A percentile compares a stretch with the other conserved stretches of the same genome.
phyloP scores from a whole-genome alignment of 495 filamentous ascomycete species.

The Podospora sp. region DNA sequence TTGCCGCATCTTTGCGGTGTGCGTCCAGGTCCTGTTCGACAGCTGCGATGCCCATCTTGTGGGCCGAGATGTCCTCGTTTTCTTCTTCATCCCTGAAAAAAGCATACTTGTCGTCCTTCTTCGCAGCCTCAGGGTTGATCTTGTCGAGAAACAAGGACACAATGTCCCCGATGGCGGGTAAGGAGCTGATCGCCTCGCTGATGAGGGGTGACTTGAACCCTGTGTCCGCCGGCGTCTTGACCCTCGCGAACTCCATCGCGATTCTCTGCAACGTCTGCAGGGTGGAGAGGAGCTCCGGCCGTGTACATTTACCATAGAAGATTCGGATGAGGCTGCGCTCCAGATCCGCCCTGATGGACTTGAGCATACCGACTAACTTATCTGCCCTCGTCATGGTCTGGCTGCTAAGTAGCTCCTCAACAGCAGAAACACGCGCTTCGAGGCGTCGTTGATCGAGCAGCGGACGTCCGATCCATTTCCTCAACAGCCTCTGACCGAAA shows the following conservation, averaged over 20 bases:
- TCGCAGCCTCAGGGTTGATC: constrained; percentile 84
- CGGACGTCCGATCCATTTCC: constrained; percentile 95
- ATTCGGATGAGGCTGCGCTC: constrained; percentile 93
- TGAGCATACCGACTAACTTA: constrained; percentile 68
- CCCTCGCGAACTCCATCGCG: constrained; percentile 67
- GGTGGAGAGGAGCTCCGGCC: constrained; percentile 83
- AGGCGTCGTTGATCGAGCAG: constrained; percentile 76
- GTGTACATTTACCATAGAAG: constrained; percentile 93
- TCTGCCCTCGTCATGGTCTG: constrained; percentile 68
- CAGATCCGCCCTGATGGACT: constrained; percentile 75
- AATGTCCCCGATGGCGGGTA: constrained; percentile 74
- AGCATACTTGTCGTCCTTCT: constrained; percentile 84
- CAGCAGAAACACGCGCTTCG: constrained; percentile 81
- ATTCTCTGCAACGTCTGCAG: constrained; percentile 85
- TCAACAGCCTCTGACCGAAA: constrained; percentile 83
- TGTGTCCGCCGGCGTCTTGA: constrained; percentile 66
- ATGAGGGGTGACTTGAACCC: constrained; percentile 75
- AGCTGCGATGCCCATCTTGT: constrained; percentile 88
- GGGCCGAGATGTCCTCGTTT: constrained; percentile 78
- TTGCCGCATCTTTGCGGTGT: constrained; percentile 70
- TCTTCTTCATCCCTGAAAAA: constrained; percentile 91
- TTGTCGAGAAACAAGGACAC: constrained; percentile 75
- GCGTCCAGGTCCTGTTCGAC: constrained; percentile 85
- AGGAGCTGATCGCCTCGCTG: constrained; percentile 68
- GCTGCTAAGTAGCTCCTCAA: constrained; percentile 82